Conservation (phyloP, 257 asterid species). For the Nicotiana noctiflora region DNA sequence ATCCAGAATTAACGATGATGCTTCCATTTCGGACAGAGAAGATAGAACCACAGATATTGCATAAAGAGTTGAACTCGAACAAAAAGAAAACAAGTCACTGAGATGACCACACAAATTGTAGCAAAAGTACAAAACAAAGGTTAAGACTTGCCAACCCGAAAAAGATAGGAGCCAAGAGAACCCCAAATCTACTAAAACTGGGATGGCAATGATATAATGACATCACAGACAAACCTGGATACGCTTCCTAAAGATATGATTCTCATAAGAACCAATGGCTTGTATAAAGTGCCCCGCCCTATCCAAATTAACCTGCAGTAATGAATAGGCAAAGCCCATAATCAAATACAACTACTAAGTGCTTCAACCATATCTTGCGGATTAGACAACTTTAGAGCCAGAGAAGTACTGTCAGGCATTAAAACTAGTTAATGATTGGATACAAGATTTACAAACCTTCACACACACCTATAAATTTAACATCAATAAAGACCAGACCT, state of each 20-base stretch:
- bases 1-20: too few species aligned
- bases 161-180: too few species aligned
- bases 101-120: not conserved
- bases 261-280: slow-evolving; percentile 43
- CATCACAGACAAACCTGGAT: slow-evolving; percentile 27
- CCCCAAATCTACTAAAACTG: too few species aligned
- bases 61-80: too few species aligned
- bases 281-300: slow-evolving; percentile 46
- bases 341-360: not conserved
- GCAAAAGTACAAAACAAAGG: not conserved
- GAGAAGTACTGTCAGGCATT: not conserved
- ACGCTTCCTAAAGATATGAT: slow-evolving; percentile 42
- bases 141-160: not conserved
- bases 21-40: too few species aligned
- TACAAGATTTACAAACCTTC: too few species aligned
- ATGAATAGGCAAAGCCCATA: not conserved
- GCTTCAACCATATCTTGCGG: not conserved
- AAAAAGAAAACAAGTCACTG: too few species aligned
- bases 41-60: too few species aligned
- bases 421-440: too few species aligned
- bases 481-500: too few species aligned
- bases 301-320: slow-evolving; percentile 44
- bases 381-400: not conserved
- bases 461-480: too few species aligned
- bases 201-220: not conserved